phyloP scores from a whole-genome alignment of 441 rosid genomes.

The Croton laevigatus region DNA sequence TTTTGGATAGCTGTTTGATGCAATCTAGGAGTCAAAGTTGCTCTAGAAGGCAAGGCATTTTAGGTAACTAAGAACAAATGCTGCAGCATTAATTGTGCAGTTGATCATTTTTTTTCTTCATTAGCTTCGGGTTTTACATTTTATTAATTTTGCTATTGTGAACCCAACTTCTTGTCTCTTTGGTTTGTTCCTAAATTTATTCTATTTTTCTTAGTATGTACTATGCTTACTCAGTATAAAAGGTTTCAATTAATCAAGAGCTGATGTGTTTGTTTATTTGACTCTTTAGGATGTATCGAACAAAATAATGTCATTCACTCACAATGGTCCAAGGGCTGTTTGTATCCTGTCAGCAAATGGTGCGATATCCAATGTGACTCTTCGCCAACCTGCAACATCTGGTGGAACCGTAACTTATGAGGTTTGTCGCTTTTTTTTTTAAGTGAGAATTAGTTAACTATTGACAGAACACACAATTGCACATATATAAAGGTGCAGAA shows the following conservation, averaged over 20 bases:
- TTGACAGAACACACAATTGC: background rate
- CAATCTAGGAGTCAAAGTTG: background rate
- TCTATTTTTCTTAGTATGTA: background rate
- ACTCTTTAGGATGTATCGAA: constrained; percentile 39
- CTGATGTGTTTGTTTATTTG: constrained; percentile 1
- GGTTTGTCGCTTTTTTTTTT: constrained; percentile 36
- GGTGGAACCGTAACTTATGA: constrained; percentile 70
- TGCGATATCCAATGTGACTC: constrained; percentile 61
- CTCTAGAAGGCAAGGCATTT: background rate
- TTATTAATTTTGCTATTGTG: background rate
- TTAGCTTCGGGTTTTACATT: background rate
- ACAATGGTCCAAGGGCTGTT: constrained; percentile 44
- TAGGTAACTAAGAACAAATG: background rate
- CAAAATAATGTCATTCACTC: constrained; percentile 43
- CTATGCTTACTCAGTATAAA: background rate
- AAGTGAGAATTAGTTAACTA: background rate
- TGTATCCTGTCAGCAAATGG: constrained; percentile 68
- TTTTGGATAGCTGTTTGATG: background rate
- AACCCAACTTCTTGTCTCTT: background rate
- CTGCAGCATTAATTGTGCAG: background rate
- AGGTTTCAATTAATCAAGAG: background rate
- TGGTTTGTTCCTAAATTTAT: background rate
- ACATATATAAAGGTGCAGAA: too few relatives aligned
- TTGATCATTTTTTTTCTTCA: background rate
- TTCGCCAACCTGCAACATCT: constrained; percentile 57